These are phyloP conservation scores for Scedosporium minutisporum DNA, from an alignment of 2,329 filamentous ascomycete species.

Conservation along the genomic window DNA sequence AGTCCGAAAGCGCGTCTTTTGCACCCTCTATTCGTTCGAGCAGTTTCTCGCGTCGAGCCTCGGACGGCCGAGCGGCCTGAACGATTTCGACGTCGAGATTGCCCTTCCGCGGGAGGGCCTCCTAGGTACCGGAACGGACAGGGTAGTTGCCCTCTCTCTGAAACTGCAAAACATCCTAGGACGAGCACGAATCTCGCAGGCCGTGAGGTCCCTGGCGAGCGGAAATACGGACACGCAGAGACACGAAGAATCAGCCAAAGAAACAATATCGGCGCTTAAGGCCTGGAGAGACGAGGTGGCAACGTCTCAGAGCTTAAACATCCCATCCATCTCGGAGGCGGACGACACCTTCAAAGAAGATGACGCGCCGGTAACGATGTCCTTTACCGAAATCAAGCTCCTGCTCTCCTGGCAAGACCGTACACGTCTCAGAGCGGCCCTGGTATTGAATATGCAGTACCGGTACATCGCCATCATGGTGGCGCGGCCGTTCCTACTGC, in stretches of 20 bases:
- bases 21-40: conserved; percentile 26
- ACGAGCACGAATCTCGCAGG: conserved; percentile 15
- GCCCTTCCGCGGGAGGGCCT: conserved; percentile 19
- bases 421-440: conserved; percentile 17
- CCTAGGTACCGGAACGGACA: conserved; percentile 17
- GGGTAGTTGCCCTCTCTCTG: conserved; percentile 20
- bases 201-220: conserved; percentile 4
- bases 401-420: conserved; percentile 17
- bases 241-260: conserved; percentile 9
- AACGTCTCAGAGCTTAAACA: conserved; percentile 12
- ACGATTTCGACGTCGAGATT: conserved; percentile 25
- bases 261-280: conserved; percentile 14
- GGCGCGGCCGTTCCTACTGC: conserved; percentile 20
- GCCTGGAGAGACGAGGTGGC: conserved; percentile 16
- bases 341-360: conserved; percentile 9
- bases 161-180: conserved; percentile 20
- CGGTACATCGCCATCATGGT: conserved; percentile 22
- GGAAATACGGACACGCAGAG: neutral
- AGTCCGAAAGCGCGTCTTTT: conserved; percentile 24
- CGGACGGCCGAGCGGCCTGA: conserved; percentile 23
- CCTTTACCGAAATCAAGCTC: conserved; percentile 17
- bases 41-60: conserved; percentile 26
- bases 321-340: conserved; percentile 13
- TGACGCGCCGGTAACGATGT: conserved; percentile 12
- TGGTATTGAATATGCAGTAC: conserved; percentile 22